Percentiles rank a stretch among this genome's conserved stretches.
These are phyloP conservation scores for Salix brachista DNA, from an alignment of 345 rosid genomes.

Conservation along the genomic window DNA sequence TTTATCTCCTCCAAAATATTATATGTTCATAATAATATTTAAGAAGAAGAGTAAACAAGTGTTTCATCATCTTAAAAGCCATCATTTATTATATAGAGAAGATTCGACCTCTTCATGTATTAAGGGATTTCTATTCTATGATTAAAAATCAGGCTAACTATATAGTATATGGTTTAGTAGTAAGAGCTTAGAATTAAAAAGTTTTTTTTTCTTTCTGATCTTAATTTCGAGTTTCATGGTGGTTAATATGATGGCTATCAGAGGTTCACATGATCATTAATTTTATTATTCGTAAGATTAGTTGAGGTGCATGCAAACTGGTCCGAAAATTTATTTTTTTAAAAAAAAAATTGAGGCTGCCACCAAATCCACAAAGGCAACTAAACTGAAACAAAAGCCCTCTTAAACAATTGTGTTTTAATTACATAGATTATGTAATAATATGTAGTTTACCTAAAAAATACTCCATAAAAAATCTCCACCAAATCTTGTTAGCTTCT, in stretches of 20 bases:
- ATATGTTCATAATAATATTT: neutral
- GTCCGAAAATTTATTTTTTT: no score
- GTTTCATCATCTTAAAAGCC: no score
- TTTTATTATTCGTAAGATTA: no score
- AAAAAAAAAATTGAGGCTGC: neutral
- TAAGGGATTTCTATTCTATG: neutral
- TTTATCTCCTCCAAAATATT: neutral
- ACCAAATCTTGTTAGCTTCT: neutral
- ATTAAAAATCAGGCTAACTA: neutral
- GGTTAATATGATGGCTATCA: accelerated
- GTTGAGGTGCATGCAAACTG: accelerated
- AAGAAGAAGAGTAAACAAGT: no score
- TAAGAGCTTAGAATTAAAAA: no score
- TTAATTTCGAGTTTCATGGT: accelerated
- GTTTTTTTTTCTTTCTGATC: accelerated
- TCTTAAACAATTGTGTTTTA: neutral
- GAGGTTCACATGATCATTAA: accelerated
- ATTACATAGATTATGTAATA: neutral
- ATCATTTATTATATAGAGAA: neutral
- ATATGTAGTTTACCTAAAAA: neutral
- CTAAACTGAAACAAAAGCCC: neutral
- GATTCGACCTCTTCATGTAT: neutral
- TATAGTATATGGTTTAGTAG: no score
- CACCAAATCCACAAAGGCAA: conserved; percentile 12
- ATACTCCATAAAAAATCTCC: neutral